Percentiles rank a stretch among this genome's conserved stretches.
Conservation (phyloP, 2,329 filamentous ascomycete genomes). For the Monilinia aucupariae region DNA sequence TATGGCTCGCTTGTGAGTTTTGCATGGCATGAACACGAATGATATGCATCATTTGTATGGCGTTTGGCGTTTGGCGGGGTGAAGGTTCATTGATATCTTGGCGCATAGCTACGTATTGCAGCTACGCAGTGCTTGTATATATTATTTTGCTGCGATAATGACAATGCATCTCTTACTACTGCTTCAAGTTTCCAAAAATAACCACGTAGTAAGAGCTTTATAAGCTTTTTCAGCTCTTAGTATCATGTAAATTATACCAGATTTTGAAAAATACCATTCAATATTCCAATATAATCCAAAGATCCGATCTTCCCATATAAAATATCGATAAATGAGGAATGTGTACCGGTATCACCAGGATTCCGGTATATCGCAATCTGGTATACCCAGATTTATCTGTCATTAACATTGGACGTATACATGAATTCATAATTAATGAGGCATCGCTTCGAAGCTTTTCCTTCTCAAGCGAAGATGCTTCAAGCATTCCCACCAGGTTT, state of each 20-base stretch:
- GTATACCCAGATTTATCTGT: too few species aligned
- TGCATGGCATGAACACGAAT: neutral
- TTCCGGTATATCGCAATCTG: too few species aligned
- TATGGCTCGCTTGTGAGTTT: slow-evolving; percentile 6
- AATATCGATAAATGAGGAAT: too few species aligned
- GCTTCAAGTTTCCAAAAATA: too few species aligned
- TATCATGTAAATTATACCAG: too few species aligned
- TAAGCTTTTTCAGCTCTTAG: too few species aligned
- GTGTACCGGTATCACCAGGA: too few species aligned
- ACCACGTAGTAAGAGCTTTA: too few species aligned
- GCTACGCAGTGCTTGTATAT: neutral
- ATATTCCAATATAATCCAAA: too few species aligned
- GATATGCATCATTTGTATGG: too few species aligned
- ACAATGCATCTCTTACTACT: neutral
- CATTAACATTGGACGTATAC: neutral
- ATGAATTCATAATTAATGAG: neutral
- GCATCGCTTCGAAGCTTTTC: neutral
- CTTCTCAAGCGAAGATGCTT: neutral
- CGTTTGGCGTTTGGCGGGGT: neutral
- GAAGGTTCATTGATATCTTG: neutral
- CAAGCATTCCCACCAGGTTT: slow-evolving; percentile 9
- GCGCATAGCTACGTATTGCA: neutral
- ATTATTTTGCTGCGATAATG: neutral
- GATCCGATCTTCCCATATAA: too few species aligned
- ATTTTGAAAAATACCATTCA: too few species aligned